Percentiles rank a stretch among this genome's conserved stretches.
phyloP scores from a whole-genome alignment of 2,329 filamentous ascomycete species.

The Talaromyces sp. region DNA sequence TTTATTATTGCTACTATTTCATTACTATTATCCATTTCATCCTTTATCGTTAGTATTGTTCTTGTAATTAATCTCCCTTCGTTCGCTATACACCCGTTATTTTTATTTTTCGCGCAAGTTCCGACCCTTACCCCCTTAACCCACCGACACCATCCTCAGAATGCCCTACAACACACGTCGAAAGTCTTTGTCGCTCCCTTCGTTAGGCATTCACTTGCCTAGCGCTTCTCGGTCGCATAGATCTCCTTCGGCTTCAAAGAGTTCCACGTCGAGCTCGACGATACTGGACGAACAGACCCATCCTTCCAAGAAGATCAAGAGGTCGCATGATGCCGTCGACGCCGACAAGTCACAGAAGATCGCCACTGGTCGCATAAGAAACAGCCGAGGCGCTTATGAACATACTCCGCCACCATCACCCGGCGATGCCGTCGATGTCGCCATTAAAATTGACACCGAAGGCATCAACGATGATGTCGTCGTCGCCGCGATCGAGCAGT shows the following conservation, averaged over 20 bases:
- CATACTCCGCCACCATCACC: slow-evolving; percentile 80
- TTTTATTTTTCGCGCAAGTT: slow-evolving; percentile 8
- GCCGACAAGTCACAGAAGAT: slow-evolving; percentile 36
- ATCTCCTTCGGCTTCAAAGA: slow-evolving; percentile 61
- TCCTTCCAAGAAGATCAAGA: slow-evolving; percentile 70
- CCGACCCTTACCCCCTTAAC: neutral
- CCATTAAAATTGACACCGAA: slow-evolving; percentile 68
- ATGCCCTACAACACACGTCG: slow-evolving; percentile 97
- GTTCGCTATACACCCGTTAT: slow-evolving; percentile 6
- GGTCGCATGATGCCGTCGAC: slow-evolving; percentile 60
- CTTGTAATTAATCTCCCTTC: slow-evolving; percentile 19
- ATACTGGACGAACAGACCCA: slow-evolving; percentile 47
- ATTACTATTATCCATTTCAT: slow-evolving; percentile 20
- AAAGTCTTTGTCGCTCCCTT: slow-evolving; percentile 90
- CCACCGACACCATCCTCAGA: slow-evolving; percentile 18
- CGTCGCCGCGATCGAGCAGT: slow-evolving; percentile 79
- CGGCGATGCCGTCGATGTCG: slow-evolving; percentile 47
- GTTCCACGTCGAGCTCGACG: slow-evolving; percentile 51
- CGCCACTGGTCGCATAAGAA: slow-evolving; percentile 24
- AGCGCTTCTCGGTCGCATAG: slow-evolving; percentile 55
- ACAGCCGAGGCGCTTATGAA: slow-evolving; percentile 55
- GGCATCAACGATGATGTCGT: slow-evolving; percentile 94
- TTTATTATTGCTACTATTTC: slow-evolving; percentile 10
- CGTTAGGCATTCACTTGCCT: slow-evolving; percentile 83
- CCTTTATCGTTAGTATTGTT: slow-evolving; percentile 14